phyloP scores from a whole-genome alignment of 441 rosid species.

The Flueggea neowawraea region DNA sequence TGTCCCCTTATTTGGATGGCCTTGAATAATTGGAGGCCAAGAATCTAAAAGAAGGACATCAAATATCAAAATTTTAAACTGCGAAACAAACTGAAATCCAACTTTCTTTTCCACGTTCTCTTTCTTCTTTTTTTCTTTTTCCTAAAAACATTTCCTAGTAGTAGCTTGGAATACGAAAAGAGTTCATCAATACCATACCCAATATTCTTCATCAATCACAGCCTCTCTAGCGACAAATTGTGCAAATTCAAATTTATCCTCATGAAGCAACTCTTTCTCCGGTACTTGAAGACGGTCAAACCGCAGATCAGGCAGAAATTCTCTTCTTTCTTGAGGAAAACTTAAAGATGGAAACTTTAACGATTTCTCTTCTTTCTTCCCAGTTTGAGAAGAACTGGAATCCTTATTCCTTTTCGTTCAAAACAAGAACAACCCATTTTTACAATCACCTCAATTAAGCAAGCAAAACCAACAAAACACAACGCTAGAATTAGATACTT shows the following conservation, averaged over 20 bases:
- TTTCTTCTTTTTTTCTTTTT: too few relatives aligned
- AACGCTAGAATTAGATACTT: constrained; percentile 6
- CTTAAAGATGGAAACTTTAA: constrained; percentile 25
- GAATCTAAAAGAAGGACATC: not conserved
- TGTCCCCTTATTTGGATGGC: too few relatives aligned
- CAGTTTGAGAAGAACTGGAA: constrained; percentile 35
- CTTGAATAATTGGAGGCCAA: too few relatives aligned
- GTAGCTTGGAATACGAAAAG: not conserved
- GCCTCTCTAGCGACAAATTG: constrained; percentile 70
- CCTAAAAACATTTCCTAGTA: too few relatives aligned
- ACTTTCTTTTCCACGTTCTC: too few relatives aligned
- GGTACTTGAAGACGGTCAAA: constrained; percentile 62
- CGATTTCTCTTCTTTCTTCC: constrained; percentile 41
- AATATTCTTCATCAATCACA: constrained; percentile 66
- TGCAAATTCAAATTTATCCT: constrained; percentile 49
- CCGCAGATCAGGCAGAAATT: constrained; percentile 36
- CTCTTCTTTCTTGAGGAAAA: constrained; percentile 30
- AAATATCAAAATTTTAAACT: not conserved
- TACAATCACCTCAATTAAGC: not conserved
- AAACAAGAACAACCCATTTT: not conserved
- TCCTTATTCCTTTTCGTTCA: constrained; percentile 35
- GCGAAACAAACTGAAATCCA: not conserved
- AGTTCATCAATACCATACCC: constrained; percentile 41
- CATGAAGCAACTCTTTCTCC: constrained; percentile 35
- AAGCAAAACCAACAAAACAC: not conserved